phyloP scores from a whole-genome alignment of 2,329 filamentous ascomycete species.

The Hymenotorrendiella dingleyae region DNA sequence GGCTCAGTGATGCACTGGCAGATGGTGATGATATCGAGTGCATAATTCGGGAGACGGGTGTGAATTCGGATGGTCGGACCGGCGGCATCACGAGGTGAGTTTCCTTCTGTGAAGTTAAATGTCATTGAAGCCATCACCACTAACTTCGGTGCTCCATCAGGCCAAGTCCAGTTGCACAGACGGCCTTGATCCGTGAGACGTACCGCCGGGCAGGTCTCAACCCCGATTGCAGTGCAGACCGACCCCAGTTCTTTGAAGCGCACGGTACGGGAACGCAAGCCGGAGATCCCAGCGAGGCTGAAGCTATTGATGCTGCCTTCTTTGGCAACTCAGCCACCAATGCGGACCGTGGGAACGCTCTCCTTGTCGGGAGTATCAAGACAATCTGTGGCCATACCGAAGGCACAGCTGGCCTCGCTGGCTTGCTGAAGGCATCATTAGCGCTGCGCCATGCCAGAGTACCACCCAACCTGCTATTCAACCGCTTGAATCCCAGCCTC shows the following conservation, averaged over 20 bases:
- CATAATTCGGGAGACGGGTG: conserved; percentile 37
- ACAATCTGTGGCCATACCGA: conserved; percentile 23
- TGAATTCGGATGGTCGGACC: conserved; percentile 46
- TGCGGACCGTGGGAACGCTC: neutral
- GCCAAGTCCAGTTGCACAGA: conserved; percentile 42
- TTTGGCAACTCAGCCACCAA: neutral
- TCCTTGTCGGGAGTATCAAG: conserved; percentile 16
- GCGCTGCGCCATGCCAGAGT: conserved; percentile 23
- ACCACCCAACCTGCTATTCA: conserved; percentile 27
- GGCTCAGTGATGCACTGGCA: conserved; percentile 30
- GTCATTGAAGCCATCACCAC: no score
- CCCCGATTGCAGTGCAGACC: neutral
- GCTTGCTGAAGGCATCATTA: conserved; percentile 24
- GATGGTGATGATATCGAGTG: conserved; percentile 49
- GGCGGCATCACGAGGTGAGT: conserved; percentile 50
- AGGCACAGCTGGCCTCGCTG: conserved; percentile 24
- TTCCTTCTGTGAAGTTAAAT: no score
- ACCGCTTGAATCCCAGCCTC: conserved; percentile 30
- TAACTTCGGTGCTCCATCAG: no score
- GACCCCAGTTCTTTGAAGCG: conserved; percentile 42
- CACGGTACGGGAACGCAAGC: conserved; percentile 30
- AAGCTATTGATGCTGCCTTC: conserved; percentile 30
- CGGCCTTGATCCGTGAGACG: conserved; percentile 9
- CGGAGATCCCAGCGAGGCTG: conserved; percentile 35
- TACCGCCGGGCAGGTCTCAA: neutral